phyloP scores from a whole-genome alignment of 768 basidiomycete genomes.

The Fibroporia radiculosa region DNA sequence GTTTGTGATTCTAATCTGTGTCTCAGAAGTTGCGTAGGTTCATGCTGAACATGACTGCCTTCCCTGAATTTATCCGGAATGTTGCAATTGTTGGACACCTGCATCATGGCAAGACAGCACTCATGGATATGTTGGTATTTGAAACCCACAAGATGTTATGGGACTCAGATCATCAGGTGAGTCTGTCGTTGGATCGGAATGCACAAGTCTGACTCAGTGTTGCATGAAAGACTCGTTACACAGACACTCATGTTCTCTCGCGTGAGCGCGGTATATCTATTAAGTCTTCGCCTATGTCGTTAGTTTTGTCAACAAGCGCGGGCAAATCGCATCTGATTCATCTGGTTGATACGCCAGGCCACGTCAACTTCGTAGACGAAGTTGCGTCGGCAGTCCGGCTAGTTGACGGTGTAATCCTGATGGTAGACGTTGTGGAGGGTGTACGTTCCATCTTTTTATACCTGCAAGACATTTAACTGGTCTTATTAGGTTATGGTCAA shows the following conservation, averaged over 20 bases:
- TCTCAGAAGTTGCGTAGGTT: slow-evolving; percentile 44
- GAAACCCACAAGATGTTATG: slow-evolving; percentile 94
- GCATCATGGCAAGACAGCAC: slow-evolving; percentile 95
- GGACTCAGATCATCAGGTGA: slow-evolving; percentile 85
- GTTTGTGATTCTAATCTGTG: background rate
- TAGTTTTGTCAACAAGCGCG: slow-evolving; percentile 73
- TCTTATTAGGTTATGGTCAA: slow-evolving; percentile 76
- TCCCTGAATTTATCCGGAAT: slow-evolving; percentile 94
- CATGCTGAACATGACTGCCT: slow-evolving; percentile 81
- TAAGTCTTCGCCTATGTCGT: slow-evolving; percentile 95
- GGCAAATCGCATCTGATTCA: slow-evolving; percentile 94
- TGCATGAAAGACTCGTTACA: slow-evolving; percentile 71
- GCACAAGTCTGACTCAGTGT: slow-evolving; percentile 7
- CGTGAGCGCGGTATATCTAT: slow-evolving; percentile 88
- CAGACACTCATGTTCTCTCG: slow-evolving; percentile 89
- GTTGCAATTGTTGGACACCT: slow-evolving; percentile 94
- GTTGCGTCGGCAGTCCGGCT: slow-evolving; percentile 83
- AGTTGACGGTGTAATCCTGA: slow-evolving; percentile 85
- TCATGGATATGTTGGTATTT: slow-evolving; percentile 95
- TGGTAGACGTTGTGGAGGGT: slow-evolving; percentile 98
- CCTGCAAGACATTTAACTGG: slow-evolving; percentile 11
- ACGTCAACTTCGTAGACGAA: slow-evolving; percentile 98
- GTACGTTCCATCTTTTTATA: slow-evolving; percentile 38
- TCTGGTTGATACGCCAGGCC: slow-evolving; percentile 94
- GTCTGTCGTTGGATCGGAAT: slow-evolving; percentile 18